Conservation (phyloP, 768 basidiomycete species). For the Auriscalpium orientale region DNA sequence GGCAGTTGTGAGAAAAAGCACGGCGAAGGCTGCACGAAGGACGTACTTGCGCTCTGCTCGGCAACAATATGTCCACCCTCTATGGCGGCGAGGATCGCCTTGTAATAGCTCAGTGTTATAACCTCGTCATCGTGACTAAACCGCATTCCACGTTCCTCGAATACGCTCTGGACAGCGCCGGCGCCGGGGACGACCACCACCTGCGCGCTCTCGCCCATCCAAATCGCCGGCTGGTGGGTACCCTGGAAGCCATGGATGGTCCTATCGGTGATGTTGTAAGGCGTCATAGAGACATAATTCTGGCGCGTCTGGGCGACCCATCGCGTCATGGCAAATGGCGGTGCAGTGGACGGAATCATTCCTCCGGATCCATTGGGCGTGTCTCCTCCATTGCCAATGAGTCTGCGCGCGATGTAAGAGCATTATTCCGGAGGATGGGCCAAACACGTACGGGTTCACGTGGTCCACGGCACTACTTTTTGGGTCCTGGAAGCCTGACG, state of each 20-base stretch:
- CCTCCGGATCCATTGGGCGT: slow-evolving; percentile 66
- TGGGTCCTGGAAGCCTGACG: slow-evolving; percentile 18
- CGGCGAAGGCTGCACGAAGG: background rate
- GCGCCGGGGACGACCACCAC: slow-evolving; percentile 54
- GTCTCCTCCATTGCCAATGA: slow-evolving; percentile 70
- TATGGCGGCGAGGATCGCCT: slow-evolving; percentile 45
- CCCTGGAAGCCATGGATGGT: slow-evolving; percentile 69
- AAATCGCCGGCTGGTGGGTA: slow-evolving; percentile 80
- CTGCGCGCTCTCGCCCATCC: slow-evolving; percentile 79
- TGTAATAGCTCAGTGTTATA: slow-evolving; percentile 47
- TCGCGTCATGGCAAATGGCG: slow-evolving; percentile 81
- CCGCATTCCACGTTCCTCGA: slow-evolving; percentile 50
- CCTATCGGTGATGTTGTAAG: slow-evolving; percentile 58
- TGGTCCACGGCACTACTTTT: slow-evolving; percentile 34
- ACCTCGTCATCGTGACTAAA: slow-evolving; percentile 49
- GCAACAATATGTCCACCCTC: slow-evolving; percentile 44
- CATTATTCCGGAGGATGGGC: background rate
- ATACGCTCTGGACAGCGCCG: slow-evolving; percentile 40
- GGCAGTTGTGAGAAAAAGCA: background rate
- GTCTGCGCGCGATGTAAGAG: slow-evolving; percentile 19
- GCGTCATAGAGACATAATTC: slow-evolving; percentile 68
- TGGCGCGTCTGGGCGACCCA: slow-evolving; percentile 78
- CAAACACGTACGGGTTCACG: slow-evolving; percentile 36
- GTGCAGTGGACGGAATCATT: slow-evolving; percentile 70
- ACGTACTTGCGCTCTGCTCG: slow-evolving; percentile 59